Base-by-base conservation (phyloP, 2,329 filamentous ascomycete genomes). In the Samsoniella hepiali region DNA sequence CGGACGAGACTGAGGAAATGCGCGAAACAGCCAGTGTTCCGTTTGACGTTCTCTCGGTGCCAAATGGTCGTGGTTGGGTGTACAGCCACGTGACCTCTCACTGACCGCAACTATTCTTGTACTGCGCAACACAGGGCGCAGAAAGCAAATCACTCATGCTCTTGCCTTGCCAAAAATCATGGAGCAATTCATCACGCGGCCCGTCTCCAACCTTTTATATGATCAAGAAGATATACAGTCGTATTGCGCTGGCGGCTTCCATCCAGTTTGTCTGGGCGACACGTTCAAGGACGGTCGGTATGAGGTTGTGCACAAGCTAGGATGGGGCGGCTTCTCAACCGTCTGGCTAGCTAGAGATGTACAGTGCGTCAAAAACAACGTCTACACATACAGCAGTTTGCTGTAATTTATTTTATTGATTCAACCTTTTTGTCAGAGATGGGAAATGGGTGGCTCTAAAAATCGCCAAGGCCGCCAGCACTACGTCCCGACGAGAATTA, bases 341-440 rank as follows among this genome's bases (percentile, higher is more conserved):
- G 76, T 79, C 53, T 81, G 77, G 78, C 72, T 79, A 56, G 77
- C 72, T 27, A 66, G 69, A 27, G 76, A 79, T 4, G 44, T 59
- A 40, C 22, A 22, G 22, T 22, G 22, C 22, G 22, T 22, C 22
- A 22, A 22, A 22, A 22, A 22, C 22, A 22, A 22, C 22, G 22
- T 22, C 22, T 22, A 22, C 22, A 1, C 1, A 22, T 22, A 22
- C 22, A 22, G 22, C 22, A 22, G 1, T 22, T 22, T 9, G 57
- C 13, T 11, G 29, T 17, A n/a, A 8, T 27, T 36, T 17, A 13
- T 17, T n/a, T 3, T 17, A 8, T 45, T 2, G 6, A 10, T 32
- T 32, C 5, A 34, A 3, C 15, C 3, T 8, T n/a, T 5, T 6
- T 45, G 1, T 22, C 40, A 59, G 57, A 17, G 11, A 7, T 36